Conservation (phyloP, 2,329 filamentous ascomycete species). For the Clonostachys solani region DNA sequence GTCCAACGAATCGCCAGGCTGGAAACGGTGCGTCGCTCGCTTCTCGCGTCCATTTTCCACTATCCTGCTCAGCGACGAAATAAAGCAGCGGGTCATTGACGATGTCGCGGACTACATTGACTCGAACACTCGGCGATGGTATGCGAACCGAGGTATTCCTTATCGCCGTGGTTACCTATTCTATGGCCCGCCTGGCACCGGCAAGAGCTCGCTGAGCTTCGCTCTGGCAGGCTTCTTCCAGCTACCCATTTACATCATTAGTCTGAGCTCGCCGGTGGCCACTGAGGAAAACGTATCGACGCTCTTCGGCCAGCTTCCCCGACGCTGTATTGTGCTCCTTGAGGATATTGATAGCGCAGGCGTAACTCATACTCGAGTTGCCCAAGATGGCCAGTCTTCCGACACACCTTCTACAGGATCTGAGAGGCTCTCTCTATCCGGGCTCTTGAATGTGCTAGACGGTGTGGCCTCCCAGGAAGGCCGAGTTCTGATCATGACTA, state of each 20-base stretch:
- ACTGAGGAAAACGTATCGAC: slow-evolving; percentile 61
- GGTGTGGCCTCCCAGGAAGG: slow-evolving; percentile 63
- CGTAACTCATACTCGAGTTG: slow-evolving; percentile 52
- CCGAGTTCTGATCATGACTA: slow-evolving; percentile 61
- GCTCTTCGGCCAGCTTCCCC: slow-evolving; percentile 64
- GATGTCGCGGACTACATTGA: slow-evolving; percentile 62
- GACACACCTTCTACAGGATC: slow-evolving; percentile 7
- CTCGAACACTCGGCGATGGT: slow-evolving; percentile 68
- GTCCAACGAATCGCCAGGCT: slow-evolving; percentile 35
- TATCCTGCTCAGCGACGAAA: slow-evolving; percentile 57
- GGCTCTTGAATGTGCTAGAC: slow-evolving; percentile 77
- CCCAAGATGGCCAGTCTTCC: slow-evolving; percentile 21
- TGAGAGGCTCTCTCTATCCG: slow-evolving; percentile 62
- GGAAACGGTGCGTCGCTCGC: slow-evolving; percentile 60
- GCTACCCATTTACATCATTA: slow-evolving; percentile 69
- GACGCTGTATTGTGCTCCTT: slow-evolving; percentile 67
- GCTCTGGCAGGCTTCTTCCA: slow-evolving; percentile 67
- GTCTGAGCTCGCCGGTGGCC: slow-evolving; percentile 56
- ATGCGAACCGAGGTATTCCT: slow-evolving; percentile 77
- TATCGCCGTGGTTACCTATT: slow-evolving; percentile 83
- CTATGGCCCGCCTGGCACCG: slow-evolving; percentile 75
- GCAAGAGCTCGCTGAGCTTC: slow-evolving; percentile 70
- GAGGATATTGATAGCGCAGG: slow-evolving; percentile 76
- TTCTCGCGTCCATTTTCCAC: slow-evolving; percentile 59
- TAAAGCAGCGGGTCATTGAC: slow-evolving; percentile 54